Base-by-base conservation (phyloP, 495 filamentous ascomycete genomes). In the Penicillium coprophilum region DNA sequence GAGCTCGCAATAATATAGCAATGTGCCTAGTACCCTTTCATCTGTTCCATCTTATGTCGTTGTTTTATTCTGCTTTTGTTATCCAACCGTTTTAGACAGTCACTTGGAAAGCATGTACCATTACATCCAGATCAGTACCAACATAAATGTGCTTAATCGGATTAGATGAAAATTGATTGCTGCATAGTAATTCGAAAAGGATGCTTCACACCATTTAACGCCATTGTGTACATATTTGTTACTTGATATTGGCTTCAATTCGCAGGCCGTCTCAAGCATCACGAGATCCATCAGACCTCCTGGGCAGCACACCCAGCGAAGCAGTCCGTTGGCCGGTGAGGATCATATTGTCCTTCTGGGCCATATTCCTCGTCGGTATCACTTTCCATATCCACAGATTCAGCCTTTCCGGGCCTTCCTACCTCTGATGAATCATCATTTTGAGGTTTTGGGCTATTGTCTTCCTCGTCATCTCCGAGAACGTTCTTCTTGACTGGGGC, bases 261-360 rank as follows among this genome's bases (percentile, higher is more conserved):
- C 15, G 23, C 43, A 17, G n/a, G 43, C 10, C 13, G 20, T 47
- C 21, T 1, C 45, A 28, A 5, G 27, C 45, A 31, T 31, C 27
- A 30, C n/a, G 20, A 47, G 19, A 6, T 10, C 40, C 39, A 56
- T 59, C 40, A 61, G 17, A 57, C 50, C 12, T 23, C 43, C 40
- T 45, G 62, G 13, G 72, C 71, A 3, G 61, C 43, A 71, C 79
- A 82, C 6, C 62, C 69, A 21, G 58, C 31, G 53, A 69, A 70
- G 65, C 82, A 85, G 49, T 67, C 80, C 6, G 81, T 84, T 30
- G 82, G 82, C 30, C 63, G 61, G 17, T 69, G 67, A 15, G 82
- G 82, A 68, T 84, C 70, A 67, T 84, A 84, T 52, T 77, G 77
- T 6, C 68, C 76, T 15, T 67, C 74, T 6, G 64, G 67, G 63